Percentiles rank a stretch among this genome's conserved stretches.
Evolutionary conservation across 2,329 filamentous ascomycete species (phyloP).

Genomic region (Fusarium sp.): DNA sequence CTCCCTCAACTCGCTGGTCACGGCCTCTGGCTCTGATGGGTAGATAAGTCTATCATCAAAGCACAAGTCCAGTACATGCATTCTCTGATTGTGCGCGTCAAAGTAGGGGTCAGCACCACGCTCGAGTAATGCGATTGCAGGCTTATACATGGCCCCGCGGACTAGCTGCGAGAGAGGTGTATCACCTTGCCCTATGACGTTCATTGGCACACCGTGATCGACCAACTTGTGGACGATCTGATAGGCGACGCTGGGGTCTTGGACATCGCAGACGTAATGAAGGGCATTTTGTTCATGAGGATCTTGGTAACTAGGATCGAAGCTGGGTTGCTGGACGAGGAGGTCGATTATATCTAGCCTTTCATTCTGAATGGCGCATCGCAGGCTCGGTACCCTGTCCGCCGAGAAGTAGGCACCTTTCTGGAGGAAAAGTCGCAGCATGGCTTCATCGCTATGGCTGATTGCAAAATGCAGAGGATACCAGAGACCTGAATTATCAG

Average conservation of each 20-base stretch:
- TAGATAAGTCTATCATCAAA: neutral
- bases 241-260: neutral
- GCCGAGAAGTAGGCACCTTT: neutral
- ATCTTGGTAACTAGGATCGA: neutral
- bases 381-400: neutral
- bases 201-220: constrained; percentile 1
- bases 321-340: neutral
- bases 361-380: neutral
- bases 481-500: neutral
- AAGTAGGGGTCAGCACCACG: neutral
- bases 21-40: neutral
- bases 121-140: constrained; percentile 6
- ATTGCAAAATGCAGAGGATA: constrained; percentile 20
- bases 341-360: neutral
- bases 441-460: neutral
- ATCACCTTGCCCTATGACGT: neutral
- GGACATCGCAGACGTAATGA: neutral
- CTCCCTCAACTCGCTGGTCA: neutral
- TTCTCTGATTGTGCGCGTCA: neutral
- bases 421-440: neutral
- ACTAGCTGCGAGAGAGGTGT: neutral
- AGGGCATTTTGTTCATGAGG: neutral
- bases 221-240: neutral
- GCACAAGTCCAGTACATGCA: neutral
- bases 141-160: neutral